Conservation (phyloP, 306 rosid species). For the Vigna reflexopilosa region DNA sequence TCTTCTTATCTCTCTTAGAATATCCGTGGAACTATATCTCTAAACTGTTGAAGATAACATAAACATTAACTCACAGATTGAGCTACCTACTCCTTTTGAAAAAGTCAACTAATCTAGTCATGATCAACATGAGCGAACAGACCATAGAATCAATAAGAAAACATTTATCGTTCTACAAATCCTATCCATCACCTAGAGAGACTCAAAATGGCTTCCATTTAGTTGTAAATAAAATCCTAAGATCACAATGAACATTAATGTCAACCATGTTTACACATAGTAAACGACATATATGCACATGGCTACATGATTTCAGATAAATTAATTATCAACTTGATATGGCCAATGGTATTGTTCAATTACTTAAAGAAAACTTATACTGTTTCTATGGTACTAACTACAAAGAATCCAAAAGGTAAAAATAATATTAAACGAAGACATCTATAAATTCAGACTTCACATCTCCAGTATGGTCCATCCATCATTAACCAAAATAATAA, state of each 20-base stretch:
- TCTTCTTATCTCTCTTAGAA: too few relatives aligned
- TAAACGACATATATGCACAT: too few relatives aligned
- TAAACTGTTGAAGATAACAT: too few relatives aligned
- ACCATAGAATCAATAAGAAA: neutral
- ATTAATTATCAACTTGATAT: neutral
- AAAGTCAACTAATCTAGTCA: too few relatives aligned
- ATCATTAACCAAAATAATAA: neutral
- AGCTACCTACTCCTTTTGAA: too few relatives aligned
- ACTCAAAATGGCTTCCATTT: neutral
- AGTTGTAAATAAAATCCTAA: neutral
- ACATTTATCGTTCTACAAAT: too few relatives aligned
- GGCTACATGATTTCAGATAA: neutral
- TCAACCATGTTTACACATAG: neutral
- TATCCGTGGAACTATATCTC: too few relatives aligned
- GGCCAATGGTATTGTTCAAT: conserved; percentile 1
- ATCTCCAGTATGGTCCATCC: neutral
- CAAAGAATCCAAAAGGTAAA: neutral
- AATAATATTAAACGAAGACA: neutral
- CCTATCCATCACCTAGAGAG: neutral
- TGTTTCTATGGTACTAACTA: neutral
- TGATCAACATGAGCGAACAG: neutral
- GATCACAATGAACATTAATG: neutral
- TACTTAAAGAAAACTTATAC: neutral
- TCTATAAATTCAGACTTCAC: conserved; percentile 6
- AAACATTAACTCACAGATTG: too few relatives aligned